A percentile compares a stretch with the other conserved stretches of the same genome.
These are phyloP conservation scores for Rhizophagus sp. DNA, from an alignment of 192 early-diverging fungal genomes.

Conservation along the genomic window DNA sequence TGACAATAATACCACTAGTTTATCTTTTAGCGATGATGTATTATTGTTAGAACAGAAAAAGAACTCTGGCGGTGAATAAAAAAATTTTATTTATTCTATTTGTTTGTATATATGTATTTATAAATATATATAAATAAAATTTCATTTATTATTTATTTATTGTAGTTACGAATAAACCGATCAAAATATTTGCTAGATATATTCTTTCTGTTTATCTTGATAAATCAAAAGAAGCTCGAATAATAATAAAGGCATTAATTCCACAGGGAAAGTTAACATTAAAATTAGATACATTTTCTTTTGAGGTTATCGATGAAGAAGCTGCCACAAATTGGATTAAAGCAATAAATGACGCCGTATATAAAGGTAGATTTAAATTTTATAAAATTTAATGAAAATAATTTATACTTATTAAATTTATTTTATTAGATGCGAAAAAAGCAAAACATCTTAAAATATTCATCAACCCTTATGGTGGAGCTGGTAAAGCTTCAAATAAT, in stretches of 20 bases:
- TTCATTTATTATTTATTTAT: background rate
- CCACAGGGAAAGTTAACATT: background rate
- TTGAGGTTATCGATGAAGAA: background rate
- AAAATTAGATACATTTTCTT: background rate
- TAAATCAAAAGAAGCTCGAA: background rate
- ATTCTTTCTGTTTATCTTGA: background rate
- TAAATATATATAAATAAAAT: no score
- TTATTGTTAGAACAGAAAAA: background rate
- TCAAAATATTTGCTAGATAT: background rate
- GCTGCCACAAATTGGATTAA: background rate
- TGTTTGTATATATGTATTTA: no score
- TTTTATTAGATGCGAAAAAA: constrained; percentile 1
- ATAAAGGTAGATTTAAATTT: constrained; percentile 10
- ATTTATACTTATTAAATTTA: background rate
- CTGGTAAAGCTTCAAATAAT: constrained; percentile 58
- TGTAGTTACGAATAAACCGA: background rate
- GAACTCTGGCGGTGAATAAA: background rate
- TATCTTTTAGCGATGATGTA: background rate
- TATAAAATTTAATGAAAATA: background rate
- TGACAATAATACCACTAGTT: background rate
- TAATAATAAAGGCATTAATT: background rate
- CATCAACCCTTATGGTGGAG: constrained; percentile 76
- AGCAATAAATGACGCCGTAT: background rate
- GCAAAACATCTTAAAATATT: constrained; percentile 55
- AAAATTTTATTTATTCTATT: no score